Evolutionary conservation across 768 basidiomycete genomes (phyloP).

Genomic region (Podaxis carcinomalis): DNA sequence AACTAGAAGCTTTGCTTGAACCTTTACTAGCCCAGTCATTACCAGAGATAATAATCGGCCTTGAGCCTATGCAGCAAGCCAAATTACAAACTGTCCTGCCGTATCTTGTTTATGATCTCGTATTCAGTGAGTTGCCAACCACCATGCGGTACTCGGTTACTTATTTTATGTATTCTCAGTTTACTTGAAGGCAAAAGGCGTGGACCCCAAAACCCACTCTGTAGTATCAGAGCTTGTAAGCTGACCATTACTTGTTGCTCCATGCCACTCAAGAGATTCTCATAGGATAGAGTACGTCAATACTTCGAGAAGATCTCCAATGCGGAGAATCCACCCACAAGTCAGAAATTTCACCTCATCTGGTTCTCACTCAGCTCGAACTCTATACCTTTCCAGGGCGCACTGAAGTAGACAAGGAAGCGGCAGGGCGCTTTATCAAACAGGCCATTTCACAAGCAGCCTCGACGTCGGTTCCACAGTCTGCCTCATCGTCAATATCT

Average conservation of each 20-base stretch:
- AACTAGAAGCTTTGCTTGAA: conserved; percentile 62
- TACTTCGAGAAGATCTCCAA: conserved; percentile 82
- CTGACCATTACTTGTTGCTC: not conserved
- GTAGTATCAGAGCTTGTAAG: conserved; percentile 70
- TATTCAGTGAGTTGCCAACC: conserved; percentile 65
- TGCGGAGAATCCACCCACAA: conserved; percentile 64
- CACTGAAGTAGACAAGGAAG: conserved; percentile 67
- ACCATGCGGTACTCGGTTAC: not conserved
- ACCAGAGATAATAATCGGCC: conserved; percentile 55
- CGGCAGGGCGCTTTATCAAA: conserved; percentile 80
- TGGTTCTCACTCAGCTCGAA: conserved; percentile 1
- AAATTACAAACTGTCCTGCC: conserved; percentile 76
- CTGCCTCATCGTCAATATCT: conserved; percentile 19
- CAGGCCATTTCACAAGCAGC: conserved; percentile 70
- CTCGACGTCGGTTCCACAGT: conserved; percentile 26
- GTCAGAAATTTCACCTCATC: conserved; percentile 29
- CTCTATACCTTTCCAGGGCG: conserved; percentile 25
- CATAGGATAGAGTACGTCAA: conserved; percentile 66
- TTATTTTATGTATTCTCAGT: conserved; percentile 37
- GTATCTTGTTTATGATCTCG: conserved; percentile 80
- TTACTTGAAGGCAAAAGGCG: conserved; percentile 74
- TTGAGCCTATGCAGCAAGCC: conserved; percentile 76
- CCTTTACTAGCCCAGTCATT: conserved; percentile 66
- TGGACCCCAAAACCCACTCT: conserved; percentile 76
- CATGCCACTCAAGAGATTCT: not conserved